Evolutionary conservation across 2,329 filamentous ascomycete genomes (phyloP), one percentile per base, ranked within the genome.

Genomic region (Dendryphion nanum): DNA sequence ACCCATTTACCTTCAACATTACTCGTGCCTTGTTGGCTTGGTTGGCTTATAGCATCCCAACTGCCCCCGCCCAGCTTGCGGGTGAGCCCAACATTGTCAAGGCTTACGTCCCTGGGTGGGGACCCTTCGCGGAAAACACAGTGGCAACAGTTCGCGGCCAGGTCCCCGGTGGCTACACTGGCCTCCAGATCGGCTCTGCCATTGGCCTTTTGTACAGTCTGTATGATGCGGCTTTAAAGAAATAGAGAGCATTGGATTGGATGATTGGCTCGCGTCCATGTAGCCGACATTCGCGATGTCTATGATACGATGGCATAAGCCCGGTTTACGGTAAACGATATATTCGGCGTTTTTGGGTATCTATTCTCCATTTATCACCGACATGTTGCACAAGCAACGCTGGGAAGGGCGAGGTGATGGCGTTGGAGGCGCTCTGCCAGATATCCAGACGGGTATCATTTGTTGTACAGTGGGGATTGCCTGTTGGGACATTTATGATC

Each of bases 1-100:
- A 98, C 63, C 90, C 90, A 4, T 71, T 97, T 59, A 86, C 84
- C 16, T 98, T 94, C 70, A 95, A 90, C 71, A 82, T 97, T 40
- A 81, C 81, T 53, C 95, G 95, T 73, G 90, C 85, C 0, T 63
- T 97, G 38, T 67, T 90, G 42, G 82, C 86, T 6, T 95, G 86
- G 64, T 76, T 91, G 21, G 82, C 95, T 14, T 95, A 90, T 61
- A 79, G 76, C 7, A 36, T 55, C 18, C 49, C 53, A 18, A 42
- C 41, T 7, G 38, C 44, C 14, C 42, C 50, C 18, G 35, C 47
- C 4, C 34, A 37, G n/a, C 14, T 54, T 17, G 42, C 45, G 5
- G 53, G 49, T 35, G 33, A 53, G 18, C 42, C 54, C 4, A 79
- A 78, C 21, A 75, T 78, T 35, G 79, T 76, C 33, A 77, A 84